phyloP scores from a whole-genome alignment of 805 yeast species.

The Wickerhamiella sorbophila region DNA sequence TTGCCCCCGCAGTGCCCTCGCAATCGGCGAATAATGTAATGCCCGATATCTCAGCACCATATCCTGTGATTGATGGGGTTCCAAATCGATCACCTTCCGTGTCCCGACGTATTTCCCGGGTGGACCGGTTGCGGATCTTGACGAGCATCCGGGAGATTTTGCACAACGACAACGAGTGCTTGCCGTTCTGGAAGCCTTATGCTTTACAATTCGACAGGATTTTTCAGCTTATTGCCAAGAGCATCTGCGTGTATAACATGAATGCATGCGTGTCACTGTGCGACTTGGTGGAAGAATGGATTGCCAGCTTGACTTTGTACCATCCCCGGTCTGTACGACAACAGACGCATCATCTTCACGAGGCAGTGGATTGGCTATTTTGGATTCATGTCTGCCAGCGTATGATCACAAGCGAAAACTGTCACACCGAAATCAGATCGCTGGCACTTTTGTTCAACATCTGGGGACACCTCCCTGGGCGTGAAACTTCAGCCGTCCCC shows the following conservation, averaged over 20 bases:
- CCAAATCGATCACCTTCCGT: neutral
- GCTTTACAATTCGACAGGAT: conserved; percentile 26
- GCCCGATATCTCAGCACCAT: neutral
- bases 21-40: neutral
- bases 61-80: neutral
- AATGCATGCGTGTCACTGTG: conserved; percentile 28
- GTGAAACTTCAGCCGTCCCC: conserved; percentile 1
- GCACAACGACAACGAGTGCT: conserved; percentile 24
- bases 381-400: conserved; percentile 50
- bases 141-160: conserved; percentile 26
- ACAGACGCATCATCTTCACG: conserved; percentile 16
- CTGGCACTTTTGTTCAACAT: conserved; percentile 54
- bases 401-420: conserved; percentile 49
- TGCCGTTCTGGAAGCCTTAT: conserved; percentile 22
- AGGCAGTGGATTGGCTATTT: conserved; percentile 52
- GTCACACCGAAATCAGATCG: conserved; percentile 47
- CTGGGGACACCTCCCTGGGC: conserved; percentile 45
- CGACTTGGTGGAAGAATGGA: conserved; percentile 29
- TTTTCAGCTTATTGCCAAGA: conserved; percentile 24
- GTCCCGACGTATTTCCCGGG: conserved; percentile 9
- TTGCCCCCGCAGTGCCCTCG: neutral
- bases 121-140: conserved; percentile 25
- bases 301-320: conserved; percentile 22
- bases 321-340: conserved; percentile 19
- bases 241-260: conserved; percentile 24